Evolutionary conservation across 768 basidiomycete genomes (phyloP), one percentile per base, ranked within the genome.

Genomic region (Mycena alexandri): DNA sequence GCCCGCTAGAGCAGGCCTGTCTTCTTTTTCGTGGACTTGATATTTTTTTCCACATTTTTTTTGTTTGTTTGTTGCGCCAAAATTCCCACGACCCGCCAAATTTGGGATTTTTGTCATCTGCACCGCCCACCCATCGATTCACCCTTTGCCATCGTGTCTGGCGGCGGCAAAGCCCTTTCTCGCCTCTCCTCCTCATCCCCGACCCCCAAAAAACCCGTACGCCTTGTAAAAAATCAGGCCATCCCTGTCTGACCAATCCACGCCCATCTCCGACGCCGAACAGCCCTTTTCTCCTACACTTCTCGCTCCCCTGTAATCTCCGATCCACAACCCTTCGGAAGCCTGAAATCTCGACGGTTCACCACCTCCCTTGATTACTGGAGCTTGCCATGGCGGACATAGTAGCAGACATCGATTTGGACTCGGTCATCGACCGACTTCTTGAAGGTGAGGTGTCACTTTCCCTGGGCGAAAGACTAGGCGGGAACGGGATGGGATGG

Each of bases 341-440:
- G 22, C 58, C 53, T 61, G 44, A 21, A 67, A 6, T 61, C 65
- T 61, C 50, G 53, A 48, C 65, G 59, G 55, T 67, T 61, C 36
- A 22, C 61, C 34, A 55, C 52, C 53, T 61, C 52, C 53, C 24
- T 55, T 61, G 34, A 61, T 16, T 38, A 50, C 59, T 43, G 59
- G 46, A 67, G 22, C 25, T 53, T 52, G 64, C 55, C 62, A 93
- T 93, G 93, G 89, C 92, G 77, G 93, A 94, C 76, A 84, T 90
- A 73, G 83, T 88, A 70, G 92, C 92, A 77, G 97, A 98, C 80
- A 97, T 99, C 82, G 97, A 99, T 88, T 89, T 99, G 71, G 97
- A 99, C 87, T 97, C 95, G 80, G 95, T 99, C 85, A 99, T 99
- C 79, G 97, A 99, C 90, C 89, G 96, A 70, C 87, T 99, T 71